These are phyloP conservation scores for Pythium aristosporum DNA, from an alignment of 352 stramenopile genomes.

Conservation along the genomic window DNA sequence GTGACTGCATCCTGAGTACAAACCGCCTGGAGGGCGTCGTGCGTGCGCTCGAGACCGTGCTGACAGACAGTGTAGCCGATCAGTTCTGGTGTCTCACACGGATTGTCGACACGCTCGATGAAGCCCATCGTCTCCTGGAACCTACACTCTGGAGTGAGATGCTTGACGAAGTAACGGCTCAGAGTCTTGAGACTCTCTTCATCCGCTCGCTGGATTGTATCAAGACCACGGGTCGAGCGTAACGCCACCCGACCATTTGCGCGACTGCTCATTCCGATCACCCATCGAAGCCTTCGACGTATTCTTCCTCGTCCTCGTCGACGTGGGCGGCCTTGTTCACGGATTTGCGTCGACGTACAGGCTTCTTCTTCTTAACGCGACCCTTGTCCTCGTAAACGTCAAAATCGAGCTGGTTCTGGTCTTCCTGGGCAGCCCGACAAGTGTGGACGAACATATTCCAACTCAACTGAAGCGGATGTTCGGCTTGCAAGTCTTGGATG, in stretches of 20 bases:
- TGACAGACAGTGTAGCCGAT: slow-evolving; percentile 32
- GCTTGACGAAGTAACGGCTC: slow-evolving; percentile 39
- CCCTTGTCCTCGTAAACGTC: slow-evolving; percentile 39
- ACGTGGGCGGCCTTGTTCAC: slow-evolving; percentile 26
- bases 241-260: not conserved
- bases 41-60: slow-evolving; percentile 13
- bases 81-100: slow-evolving; percentile 76
- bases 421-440: slow-evolving; percentile 50
- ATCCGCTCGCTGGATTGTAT: slow-evolving; percentile 58
- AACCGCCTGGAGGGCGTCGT: slow-evolving; percentile 5
- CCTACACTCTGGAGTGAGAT: slow-evolving; percentile 33
- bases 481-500: slow-evolving; percentile 29
- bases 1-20: not conserved
- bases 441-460: slow-evolving; percentile 69
- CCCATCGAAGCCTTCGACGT: slow-evolving; percentile 34
- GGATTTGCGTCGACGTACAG: slow-evolving; percentile 38
- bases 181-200: slow-evolving; percentile 63
- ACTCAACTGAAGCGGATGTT: slow-evolving; percentile 36
- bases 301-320: slow-evolving; percentile 37
- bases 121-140: slow-evolving; percentile 49
- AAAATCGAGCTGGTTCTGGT: slow-evolving; percentile 73
- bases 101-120: slow-evolving; percentile 57
- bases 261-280: not conserved
- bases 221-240: slow-evolving; percentile 19
- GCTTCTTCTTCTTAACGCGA: slow-evolving; percentile 31